Percentiles rank a stretch among this genome's conserved stretches.
These are phyloP conservation scores for Crassisporium funariophilum DNA, from an alignment of 768 basidiomycete species.

Conservation along the genomic window DNA sequence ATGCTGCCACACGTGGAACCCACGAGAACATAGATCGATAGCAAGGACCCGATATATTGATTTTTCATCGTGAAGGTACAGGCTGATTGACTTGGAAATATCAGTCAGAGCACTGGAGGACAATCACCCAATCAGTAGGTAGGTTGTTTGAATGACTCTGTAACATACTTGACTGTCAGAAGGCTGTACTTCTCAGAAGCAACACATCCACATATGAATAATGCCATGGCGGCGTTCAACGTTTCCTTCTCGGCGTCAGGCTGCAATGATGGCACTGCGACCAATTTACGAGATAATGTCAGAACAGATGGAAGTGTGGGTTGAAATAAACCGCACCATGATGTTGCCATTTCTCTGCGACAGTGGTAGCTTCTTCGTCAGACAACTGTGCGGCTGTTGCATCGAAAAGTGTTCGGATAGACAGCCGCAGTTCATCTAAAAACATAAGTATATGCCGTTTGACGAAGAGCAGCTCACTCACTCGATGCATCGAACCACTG, in stretches of 20 bases:
- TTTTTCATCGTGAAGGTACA: conserved; percentile 76
- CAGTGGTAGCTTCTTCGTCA: conserved; percentile 61
- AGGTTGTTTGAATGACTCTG: not conserved
- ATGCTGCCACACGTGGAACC: conserved; percentile 94
- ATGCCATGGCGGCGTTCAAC: conserved; percentile 60
- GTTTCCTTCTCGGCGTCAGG: conserved; percentile 62
- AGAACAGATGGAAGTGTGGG: not conserved
- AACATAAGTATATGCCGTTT: conserved; percentile 1
- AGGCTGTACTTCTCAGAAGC: conserved; percentile 80
- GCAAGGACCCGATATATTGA: conserved; percentile 71
- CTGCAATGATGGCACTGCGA: conserved; percentile 62
- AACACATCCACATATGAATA: conserved; percentile 83
- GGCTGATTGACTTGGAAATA: conserved; percentile 78
- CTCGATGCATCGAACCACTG: conserved; percentile 79
- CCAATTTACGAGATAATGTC: not conserved
- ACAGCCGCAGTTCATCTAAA: conserved; percentile 72
- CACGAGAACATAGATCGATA: conserved; percentile 87
- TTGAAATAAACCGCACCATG: conserved; percentile 45
- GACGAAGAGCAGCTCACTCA: conserved; percentile 33
- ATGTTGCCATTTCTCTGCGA: conserved; percentile 68
- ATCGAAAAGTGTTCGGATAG: conserved; percentile 79
- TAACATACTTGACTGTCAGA: conserved; percentile 65
- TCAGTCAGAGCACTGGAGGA: conserved; percentile 70
- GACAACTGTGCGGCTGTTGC: conserved; percentile 66
- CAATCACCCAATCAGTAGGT: conserved; percentile 4